Evolutionary conservation across 176 grass and related monocot species (phyloP), one percentile per base, ranked within the genome.

Genomic region (Phragmites australis): DNA sequence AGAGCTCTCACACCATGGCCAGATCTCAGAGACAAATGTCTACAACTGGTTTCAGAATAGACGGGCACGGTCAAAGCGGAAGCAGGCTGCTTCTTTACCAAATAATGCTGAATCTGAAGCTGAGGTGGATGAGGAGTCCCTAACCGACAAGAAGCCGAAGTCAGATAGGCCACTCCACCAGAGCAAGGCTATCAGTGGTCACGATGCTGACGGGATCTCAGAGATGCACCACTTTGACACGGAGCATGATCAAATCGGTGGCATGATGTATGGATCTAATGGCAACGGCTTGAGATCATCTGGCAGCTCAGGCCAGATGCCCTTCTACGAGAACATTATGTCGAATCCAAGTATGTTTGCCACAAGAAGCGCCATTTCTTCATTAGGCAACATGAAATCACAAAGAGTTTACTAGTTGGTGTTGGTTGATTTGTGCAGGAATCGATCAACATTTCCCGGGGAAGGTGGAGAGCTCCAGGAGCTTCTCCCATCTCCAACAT

Each of bases 1-100:
- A 1, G 88, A 96, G 58, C 90, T 99, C 17, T 88, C 97, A 44
- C 93, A 93, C 72, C 97, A 99, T 46, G 97, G 97, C 6, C 93
- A 99, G 60, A 99, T 99, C 78, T 99, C 97, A 0, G 97, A 99
- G 74, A 99, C 97, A 21, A 99, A 99, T 53, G 93, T 99, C 34
- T 99, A 99, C 70, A 99, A 99, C 76, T 99, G 97, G 97, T 99
- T 99, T 64, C 97, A 99, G 80, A 99, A 99, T 11, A 89, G 97
- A 31, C 82, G 97, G 31, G 97, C 97, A 34, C 84, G 97, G 7
- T 99, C 97, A 6, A 99, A 99, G 46, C 76, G 97, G 66, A 99
- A 99, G 89, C 97, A 99, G 83, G 82, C 86, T 13, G 89, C 81
- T 80, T 60, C 85, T 51, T 71, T 82, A 70, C 81, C 82, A 48